phyloP scores from a whole-genome alignment of 1,139 yeast species.

The Zygosaccharomyces pseudobailii region DNA sequence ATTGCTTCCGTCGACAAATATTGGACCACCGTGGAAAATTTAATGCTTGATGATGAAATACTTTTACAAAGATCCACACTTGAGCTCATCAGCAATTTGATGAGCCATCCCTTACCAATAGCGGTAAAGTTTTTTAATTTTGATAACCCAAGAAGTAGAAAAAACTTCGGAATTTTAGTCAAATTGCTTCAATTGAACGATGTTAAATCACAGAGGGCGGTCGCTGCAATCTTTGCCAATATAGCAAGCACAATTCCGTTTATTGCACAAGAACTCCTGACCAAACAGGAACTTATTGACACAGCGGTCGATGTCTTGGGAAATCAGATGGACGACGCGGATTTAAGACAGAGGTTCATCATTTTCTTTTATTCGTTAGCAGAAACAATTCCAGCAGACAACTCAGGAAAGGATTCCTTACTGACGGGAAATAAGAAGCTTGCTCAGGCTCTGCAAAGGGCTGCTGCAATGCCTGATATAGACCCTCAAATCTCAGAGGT shows the following conservation, averaged over 20 bases:
- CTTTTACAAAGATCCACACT: slow-evolving; percentile 29
- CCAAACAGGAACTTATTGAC: slow-evolving; percentile 22
- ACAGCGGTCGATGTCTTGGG: slow-evolving; percentile 21
- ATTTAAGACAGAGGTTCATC: slow-evolving; percentile 25
- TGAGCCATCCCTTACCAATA: slow-evolving; percentile 29
- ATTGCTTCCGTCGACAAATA: slow-evolving; percentile 33
- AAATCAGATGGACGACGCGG: slow-evolving; percentile 25
- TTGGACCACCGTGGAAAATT: slow-evolving; percentile 39
- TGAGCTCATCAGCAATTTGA: slow-evolving; percentile 30
- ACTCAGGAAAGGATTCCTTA: slow-evolving; percentile 1
- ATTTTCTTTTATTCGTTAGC: slow-evolving; percentile 28
- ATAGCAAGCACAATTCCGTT: slow-evolving; percentile 30
- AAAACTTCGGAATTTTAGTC: slow-evolving; percentile 29
- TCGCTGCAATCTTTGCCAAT: slow-evolving; percentile 33
- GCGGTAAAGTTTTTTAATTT: slow-evolving; percentile 34
- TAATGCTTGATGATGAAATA: slow-evolving; percentile 32
- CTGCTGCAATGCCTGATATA: slow-evolving; percentile 6
- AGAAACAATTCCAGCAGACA: slow-evolving; percentile 17
- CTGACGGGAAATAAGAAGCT: slow-evolving; percentile 13
- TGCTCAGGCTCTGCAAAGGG: slow-evolving; percentile 9
- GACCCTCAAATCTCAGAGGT: slow-evolving; percentile 10
- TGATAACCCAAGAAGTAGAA: slow-evolving; percentile 30
- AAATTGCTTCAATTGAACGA: slow-evolving; percentile 29
- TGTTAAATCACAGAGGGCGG: slow-evolving; percentile 32
- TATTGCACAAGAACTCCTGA: slow-evolving; percentile 26